phyloP scores from a whole-genome alignment of 75 land plant species.

The Pseudotsuga menziesii region DNA sequence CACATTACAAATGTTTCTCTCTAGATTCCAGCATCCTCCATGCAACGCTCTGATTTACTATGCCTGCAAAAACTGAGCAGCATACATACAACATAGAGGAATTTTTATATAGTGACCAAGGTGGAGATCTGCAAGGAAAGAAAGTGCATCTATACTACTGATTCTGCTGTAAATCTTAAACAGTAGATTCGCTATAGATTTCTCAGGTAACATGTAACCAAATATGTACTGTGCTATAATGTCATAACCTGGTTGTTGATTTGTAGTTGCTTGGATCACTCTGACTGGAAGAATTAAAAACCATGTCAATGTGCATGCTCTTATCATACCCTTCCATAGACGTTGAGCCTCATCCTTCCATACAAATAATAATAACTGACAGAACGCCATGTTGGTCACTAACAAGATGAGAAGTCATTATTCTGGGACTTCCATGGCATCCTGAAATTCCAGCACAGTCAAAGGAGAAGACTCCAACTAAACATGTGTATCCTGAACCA shows the following conservation, averaged over 20 bases:
- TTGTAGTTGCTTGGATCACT: conserved; percentile 28
- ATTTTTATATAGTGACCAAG: conserved; percentile 93
- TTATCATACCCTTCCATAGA: conserved; percentile 32
- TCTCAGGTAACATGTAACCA: background rate
- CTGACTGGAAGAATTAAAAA: conserved; percentile 32
- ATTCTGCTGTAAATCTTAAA: conserved; percentile 91
- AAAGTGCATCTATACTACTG: conserved; percentile 79
- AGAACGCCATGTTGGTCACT: background rate
- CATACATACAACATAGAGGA: conserved; percentile 92
- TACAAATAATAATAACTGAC: conserved; percentile 23
- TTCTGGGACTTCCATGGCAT: conserved; percentile 19
- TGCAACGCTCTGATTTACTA: conserved; percentile 36
- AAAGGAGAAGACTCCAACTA: conserved; percentile 27
- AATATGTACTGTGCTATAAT: background rate
- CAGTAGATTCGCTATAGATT: conserved; percentile 82
- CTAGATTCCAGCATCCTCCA: conserved; percentile 53
- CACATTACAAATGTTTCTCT: conserved; percentile 39
- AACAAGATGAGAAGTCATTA: conserved; percentile 20
- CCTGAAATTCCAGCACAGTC: conserved; percentile 28
- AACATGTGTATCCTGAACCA: conserved; percentile 27
- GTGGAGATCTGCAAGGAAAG: conserved; percentile 78
- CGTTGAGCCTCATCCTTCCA: conserved; percentile 18
- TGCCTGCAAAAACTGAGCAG: conserved; percentile 55
- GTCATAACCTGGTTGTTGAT: conserved; percentile 14
- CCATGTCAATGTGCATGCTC: conserved; percentile 20